phyloP scores from a whole-genome alignment of 2,329 filamentous ascomycete genomes.

The Tolypocladium paradoxum region DNA sequence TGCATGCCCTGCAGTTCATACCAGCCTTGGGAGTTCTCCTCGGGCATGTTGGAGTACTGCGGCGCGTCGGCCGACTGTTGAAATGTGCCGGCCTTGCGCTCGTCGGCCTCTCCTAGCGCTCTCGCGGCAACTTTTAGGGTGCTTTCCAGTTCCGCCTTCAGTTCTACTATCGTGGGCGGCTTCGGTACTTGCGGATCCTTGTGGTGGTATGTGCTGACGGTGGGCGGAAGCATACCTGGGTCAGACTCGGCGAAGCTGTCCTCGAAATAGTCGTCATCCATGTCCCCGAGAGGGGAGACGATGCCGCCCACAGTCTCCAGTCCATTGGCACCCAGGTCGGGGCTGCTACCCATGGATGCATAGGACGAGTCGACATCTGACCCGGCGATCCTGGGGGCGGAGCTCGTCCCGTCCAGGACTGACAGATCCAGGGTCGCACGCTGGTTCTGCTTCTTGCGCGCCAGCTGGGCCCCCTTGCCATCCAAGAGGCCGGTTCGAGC shows the following conservation, averaged over 20 bases:
- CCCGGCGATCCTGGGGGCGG: conserved; percentile 26
- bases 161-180: conserved; percentile 69
- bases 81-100: conserved; percentile 22
- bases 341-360: conserved; percentile 48
- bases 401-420: conserved; percentile 27
- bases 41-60: conserved; percentile 27
- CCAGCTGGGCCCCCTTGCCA: conserved; percentile 79
- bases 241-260: conserved; percentile 53
- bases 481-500: conserved; percentile 87
- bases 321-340: conserved; percentile 35
- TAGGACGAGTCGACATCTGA: conserved; percentile 50
- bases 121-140: conserved; percentile 59
- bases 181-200: conserved; percentile 72
- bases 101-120: conserved; percentile 50
- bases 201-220: conserved; percentile 88
- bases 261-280: conserved; percentile 37
- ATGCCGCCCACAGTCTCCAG: conserved; percentile 27
- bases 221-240: conserved; percentile 83
- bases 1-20: conserved; percentile 86
- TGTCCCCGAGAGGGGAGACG: conserved; percentile 37
- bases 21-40: conserved; percentile 52
- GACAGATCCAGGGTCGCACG: conserved; percentile 48
- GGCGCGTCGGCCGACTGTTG: conserved; percentile 15
- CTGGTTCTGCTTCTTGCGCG: conserved; percentile 57
- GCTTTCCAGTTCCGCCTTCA: conserved; percentile 57